Evolutionary conservation across 768 basidiomycete species (phyloP).

Genomic region (Boletus pseudo-olivaceus): DNA sequence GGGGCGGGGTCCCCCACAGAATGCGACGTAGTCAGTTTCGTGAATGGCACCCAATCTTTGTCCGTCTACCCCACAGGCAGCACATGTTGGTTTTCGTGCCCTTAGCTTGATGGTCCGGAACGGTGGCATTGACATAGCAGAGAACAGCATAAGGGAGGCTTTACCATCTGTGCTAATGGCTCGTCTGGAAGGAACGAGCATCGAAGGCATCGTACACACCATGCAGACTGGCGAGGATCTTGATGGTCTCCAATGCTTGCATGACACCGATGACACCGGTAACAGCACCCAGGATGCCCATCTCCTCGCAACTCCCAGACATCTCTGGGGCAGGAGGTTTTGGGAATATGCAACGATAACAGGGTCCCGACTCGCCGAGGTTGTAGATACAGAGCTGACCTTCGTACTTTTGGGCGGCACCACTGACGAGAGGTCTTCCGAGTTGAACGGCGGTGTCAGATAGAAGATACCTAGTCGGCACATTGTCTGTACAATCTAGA

Average conservation of each 20-base stretch:
- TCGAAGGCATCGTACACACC: conserved; percentile 37
- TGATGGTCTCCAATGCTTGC: conserved; percentile 88
- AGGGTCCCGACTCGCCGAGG: conserved; percentile 67
- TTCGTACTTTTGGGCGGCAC: conserved; percentile 85
- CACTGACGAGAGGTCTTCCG: conserved; percentile 82
- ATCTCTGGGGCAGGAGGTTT: conserved; percentile 62
- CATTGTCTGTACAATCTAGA: conserved; percentile 94
- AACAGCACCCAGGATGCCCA: conserved; percentile 84
- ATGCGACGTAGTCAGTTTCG: conserved; percentile 75
- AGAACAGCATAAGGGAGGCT: conserved; percentile 70
- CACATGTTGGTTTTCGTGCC: conserved; percentile 62
- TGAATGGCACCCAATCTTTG: conserved; percentile 45
- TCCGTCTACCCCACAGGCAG: conserved; percentile 64
- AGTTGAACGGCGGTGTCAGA: conserved; percentile 80
- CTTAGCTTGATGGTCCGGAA: conserved; percentile 87
- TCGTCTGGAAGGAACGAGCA: conserved; percentile 1
- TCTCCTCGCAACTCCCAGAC: conserved; percentile 79
- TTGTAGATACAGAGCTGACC: conserved; percentile 82
- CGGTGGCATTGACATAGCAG: conserved; percentile 62
- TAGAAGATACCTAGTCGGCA: conserved; percentile 87
- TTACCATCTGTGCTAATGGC: conserved; percentile 43
- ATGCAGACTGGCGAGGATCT: conserved; percentile 65
- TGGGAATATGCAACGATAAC: conserved; percentile 94
- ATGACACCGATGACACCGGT: conserved; percentile 87
- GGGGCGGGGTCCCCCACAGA: conserved; percentile 73